Evolutionary conservation across 805 yeast species (phyloP).

Genomic region (Candida sphagnicola): DNA sequence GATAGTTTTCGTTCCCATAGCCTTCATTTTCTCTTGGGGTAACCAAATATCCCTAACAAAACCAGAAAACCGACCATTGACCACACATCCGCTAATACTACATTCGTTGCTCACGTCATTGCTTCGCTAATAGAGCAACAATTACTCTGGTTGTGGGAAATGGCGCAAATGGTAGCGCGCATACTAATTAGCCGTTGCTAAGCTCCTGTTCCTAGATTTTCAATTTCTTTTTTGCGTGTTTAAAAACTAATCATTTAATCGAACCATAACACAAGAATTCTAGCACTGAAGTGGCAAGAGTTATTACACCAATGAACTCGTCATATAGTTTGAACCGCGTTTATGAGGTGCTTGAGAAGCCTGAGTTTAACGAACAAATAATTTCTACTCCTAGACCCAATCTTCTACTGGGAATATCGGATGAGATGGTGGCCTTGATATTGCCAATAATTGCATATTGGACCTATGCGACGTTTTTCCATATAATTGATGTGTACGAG

Average conservation of each 20-base stretch:
- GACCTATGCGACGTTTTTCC: slow-evolving; percentile 71
- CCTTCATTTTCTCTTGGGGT: too few relatives aligned
- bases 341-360: slow-evolving; percentile 1
- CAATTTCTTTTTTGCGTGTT: background rate
- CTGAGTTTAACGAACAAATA: slow-evolving; percentile 5
- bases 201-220: too few relatives aligned
- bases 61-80: too few relatives aligned
- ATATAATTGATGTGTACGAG: slow-evolving; percentile 66
- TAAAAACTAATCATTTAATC: background rate
- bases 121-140: too few relatives aligned
- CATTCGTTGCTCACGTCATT: too few relatives aligned
- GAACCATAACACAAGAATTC: background rate
- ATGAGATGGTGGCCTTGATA: slow-evolving; percentile 65
- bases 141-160: background rate
- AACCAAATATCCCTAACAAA: too few relatives aligned
- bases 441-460: slow-evolving; percentile 85
- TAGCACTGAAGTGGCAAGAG: background rate
- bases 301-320: background rate
- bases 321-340: background rate
- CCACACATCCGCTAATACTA: too few relatives aligned
- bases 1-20: too few relatives aligned
- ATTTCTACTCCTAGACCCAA: slow-evolving; percentile 27
- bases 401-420: slow-evolving; percentile 61
- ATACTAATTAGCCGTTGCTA: too few relatives aligned
- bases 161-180: too few relatives aligned